Evolutionary conservation across 2,329 filamentous ascomycete species (phyloP).

Genomic region (Fusarium secorum): DNA sequence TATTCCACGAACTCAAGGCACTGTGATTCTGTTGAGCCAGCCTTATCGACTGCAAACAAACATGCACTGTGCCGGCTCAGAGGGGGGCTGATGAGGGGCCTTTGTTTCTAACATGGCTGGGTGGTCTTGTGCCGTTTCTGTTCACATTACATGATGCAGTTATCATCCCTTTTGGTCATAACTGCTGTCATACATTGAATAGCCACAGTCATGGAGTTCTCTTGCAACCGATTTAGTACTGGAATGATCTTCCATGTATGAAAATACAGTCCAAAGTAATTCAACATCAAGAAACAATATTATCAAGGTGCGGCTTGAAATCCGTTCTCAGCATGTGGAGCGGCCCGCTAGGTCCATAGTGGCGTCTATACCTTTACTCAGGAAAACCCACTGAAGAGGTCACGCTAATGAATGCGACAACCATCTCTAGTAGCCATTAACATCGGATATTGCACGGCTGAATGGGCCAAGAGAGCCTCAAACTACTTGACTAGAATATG

Average conservation of each 20-base stretch:
- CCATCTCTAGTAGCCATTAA: background rate
- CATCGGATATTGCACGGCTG: constrained; percentile 15
- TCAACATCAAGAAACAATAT: background rate
- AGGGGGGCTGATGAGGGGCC: constrained; percentile 7
- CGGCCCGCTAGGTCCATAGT: constrained; percentile 25
- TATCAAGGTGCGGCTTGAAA: constrained; percentile 24
- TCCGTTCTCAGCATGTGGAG: constrained; percentile 29
- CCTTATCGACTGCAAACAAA: constrained; percentile 21
- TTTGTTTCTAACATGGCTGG: background rate
- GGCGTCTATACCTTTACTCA: constrained; percentile 9
- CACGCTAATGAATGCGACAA: constrained; percentile 13
- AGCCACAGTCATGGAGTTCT: background rate
- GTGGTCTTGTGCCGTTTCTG: constrained; percentile 3
- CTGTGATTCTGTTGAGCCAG: constrained; percentile 23
- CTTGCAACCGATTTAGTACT: background rate
- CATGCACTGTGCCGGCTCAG: constrained; percentile 25
- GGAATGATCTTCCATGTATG: background rate
- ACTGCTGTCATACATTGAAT: background rate
- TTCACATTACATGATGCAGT: background rate
- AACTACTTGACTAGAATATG: background rate
- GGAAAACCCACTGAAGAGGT: constrained; percentile 8
- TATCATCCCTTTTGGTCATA: background rate
- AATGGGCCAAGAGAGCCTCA: constrained; percentile 4
- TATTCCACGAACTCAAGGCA: background rate
- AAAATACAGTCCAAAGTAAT: background rate